Conservation (phyloP, 768 basidiomycete genomes). For the Psilocybe cubensis region DNA sequence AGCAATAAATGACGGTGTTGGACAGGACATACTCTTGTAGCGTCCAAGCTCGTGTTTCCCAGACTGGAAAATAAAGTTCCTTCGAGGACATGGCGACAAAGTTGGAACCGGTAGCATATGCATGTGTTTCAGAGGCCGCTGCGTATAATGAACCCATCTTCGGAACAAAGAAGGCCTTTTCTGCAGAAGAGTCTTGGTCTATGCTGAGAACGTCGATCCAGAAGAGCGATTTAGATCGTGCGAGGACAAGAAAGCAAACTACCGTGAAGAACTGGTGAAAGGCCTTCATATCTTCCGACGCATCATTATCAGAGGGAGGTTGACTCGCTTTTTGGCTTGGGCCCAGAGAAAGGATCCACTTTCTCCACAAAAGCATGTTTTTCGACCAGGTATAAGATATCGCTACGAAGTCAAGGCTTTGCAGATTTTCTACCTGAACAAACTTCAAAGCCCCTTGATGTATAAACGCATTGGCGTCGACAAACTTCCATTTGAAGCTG, state of each 20-base stretch:
- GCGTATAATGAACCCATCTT: slow-evolving; percentile 12
- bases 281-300: slow-evolving; percentile 7
- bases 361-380: slow-evolving; percentile 11
- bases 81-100: slow-evolving; percentile 7
- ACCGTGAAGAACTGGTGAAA: slow-evolving; percentile 13
- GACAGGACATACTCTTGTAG: slow-evolving; percentile 12
- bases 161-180: slow-evolving; percentile 11
- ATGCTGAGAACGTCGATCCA: slow-evolving; percentile 14
- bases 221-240: not conserved
- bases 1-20: slow-evolving; percentile 4
- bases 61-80: slow-evolving; percentile 8
- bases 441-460: slow-evolving; percentile 6
- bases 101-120: slow-evolving; percentile 1
- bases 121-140: slow-evolving; percentile 6
- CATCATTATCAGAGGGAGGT: not conserved
- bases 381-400: slow-evolving; percentile 14
- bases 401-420: slow-evolving; percentile 7
- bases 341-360: slow-evolving; percentile 9
- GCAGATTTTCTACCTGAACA: slow-evolving; percentile 6
- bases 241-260: slow-evolving; percentile 10
- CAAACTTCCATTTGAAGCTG: slow-evolving; percentile 11
- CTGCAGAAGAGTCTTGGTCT: slow-evolving; percentile 4
- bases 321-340: not conserved
- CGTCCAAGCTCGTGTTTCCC: slow-evolving; percentile 14
- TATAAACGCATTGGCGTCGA: slow-evolving; percentile 12